Percentiles rank a stretch among this genome's conserved stretches.
Conservation (phyloP, 2,329 filamentous ascomycete species). For the Pezicula rhizophila region DNA sequence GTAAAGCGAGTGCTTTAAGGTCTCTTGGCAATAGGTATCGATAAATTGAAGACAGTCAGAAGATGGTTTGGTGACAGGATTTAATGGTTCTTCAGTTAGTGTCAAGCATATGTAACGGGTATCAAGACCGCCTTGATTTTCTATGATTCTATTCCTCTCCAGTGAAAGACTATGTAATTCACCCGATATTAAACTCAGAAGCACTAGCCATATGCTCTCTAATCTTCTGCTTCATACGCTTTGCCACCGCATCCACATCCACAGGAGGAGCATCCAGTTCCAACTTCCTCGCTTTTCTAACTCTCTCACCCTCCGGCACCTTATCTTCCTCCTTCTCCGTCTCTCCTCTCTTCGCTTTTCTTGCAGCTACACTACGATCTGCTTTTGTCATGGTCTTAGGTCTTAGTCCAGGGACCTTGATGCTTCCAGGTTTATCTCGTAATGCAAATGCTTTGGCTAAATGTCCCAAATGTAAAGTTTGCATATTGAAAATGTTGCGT, state of each 20-base stretch:
- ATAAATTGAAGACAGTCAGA: no score
- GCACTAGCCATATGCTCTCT: constrained; percentile 49
- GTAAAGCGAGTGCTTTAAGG: no score
- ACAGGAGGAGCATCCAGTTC: constrained; percentile 33
- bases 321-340: constrained; percentile 25
- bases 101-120: no score
- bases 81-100: no score
- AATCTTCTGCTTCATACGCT: constrained; percentile 60
- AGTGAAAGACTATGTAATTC: not conserved
- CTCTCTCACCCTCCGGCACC: constrained; percentile 26
- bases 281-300: constrained; percentile 29
- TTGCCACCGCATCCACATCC: constrained; percentile 52
- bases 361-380: constrained; percentile 31
- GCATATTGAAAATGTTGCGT: constrained; percentile 84
- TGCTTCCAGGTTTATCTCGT: constrained; percentile 80
- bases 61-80: no score
- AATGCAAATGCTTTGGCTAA: constrained; percentile 89
- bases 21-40: no score
- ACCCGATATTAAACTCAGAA: constrained; percentile 65
- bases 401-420: constrained; percentile 48
- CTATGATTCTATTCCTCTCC: no score
- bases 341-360: constrained; percentile 30
- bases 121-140: no score
- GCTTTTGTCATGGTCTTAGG: constrained; percentile 35
- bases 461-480: constrained; percentile 84